Conservation (phyloP, 2,329 filamentous ascomycete species). For the Xylariaceae sp. region DNA sequence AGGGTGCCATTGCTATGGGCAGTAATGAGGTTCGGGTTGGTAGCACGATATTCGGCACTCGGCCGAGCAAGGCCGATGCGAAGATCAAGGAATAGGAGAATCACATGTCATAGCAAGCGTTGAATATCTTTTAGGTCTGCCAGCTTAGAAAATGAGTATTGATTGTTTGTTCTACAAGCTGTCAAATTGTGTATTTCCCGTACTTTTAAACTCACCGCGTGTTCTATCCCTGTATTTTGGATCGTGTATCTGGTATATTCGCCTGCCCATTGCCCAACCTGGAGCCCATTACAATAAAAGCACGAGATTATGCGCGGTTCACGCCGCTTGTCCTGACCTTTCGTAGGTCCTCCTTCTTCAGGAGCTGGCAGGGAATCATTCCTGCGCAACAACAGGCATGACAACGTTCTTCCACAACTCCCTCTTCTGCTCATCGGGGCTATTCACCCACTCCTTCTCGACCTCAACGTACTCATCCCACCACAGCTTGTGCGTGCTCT, state of each 20-base stretch:
- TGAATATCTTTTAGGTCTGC: background rate
- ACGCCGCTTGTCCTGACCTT: background rate
- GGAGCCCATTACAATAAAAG: background rate
- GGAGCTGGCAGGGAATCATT: constrained; percentile 14
- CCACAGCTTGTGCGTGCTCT: constrained; percentile 33
- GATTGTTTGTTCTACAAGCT: too few relatives aligned
- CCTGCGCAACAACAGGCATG: constrained; percentile 32
- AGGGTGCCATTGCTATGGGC: constrained; percentile 76
- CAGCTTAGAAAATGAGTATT: background rate
- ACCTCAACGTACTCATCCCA: constrained; percentile 30
- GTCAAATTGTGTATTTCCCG: too few relatives aligned
- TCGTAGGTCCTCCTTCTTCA: too few relatives aligned
- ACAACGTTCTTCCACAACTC: constrained; percentile 31
- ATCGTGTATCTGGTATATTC: too few relatives aligned
- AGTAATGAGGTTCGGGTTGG: constrained; percentile 88
- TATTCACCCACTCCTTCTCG: constrained; percentile 29
- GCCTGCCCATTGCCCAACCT: too few relatives aligned
- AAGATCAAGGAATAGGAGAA: constrained; percentile 46
- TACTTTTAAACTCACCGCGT: too few relatives aligned
- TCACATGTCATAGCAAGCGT: background rate
- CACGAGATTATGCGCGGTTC: background rate
- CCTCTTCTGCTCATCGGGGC: constrained; percentile 25
- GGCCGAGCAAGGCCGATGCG: constrained; percentile 74
- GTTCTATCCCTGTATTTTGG: too few relatives aligned
- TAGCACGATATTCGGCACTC: constrained; percentile 85